Base-by-base conservation (phyloP, 2,329 filamentous ascomycete genomes). In the Ophiocordyceps australis region DNA sequence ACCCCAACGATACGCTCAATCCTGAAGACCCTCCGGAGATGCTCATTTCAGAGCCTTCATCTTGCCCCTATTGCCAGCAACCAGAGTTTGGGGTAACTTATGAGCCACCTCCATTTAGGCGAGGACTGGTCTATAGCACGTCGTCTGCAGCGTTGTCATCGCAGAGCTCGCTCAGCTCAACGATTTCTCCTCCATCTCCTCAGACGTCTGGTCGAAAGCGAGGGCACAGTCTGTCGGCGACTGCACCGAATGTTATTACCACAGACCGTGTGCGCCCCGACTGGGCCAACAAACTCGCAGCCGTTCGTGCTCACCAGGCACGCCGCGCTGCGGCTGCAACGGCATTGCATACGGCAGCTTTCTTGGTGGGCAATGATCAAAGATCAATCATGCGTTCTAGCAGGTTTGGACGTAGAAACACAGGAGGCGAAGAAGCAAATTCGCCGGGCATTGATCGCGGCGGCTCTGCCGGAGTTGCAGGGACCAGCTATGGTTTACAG, bases 51-150 rank as follows among this genome's bases (percentile, higher is more conserved):
- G 86, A 95, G 43, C 80, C 89, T 3, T 81, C 89, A 1, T 71
- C 75, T 14, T 98, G 89, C 45, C 89, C 89, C 0, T 98, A 94
- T 49, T 98, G 89, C 49, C 82, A 89, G 26, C 82, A 89, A 38
- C 73, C 82, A 2, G 86, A 98, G 36, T 94, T 95, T 44, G 89
- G 89, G 24, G 78, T 98, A n/a, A 93, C 81, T 0, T 98, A 94
- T 47, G 73, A 86, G 5, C 65, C 83, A 9, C 89, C 89, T 3
- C 73, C 80, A 1, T 95, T 95, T 55, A 74, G 83, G 14, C 65
- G 85, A 34, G 89, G 89, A 1, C 53, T 98, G 17, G 58, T 67
- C 2, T 86, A 86, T 45, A 62, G 69, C 2, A 54, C 62, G 2
- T 55, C 14, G 43, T 53, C 60, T 11, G 71, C 81, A 2, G 80